Evolutionary conservation across 106 monocot genomes (phyloP).

Genomic region (Dendrobium nobile): DNA sequence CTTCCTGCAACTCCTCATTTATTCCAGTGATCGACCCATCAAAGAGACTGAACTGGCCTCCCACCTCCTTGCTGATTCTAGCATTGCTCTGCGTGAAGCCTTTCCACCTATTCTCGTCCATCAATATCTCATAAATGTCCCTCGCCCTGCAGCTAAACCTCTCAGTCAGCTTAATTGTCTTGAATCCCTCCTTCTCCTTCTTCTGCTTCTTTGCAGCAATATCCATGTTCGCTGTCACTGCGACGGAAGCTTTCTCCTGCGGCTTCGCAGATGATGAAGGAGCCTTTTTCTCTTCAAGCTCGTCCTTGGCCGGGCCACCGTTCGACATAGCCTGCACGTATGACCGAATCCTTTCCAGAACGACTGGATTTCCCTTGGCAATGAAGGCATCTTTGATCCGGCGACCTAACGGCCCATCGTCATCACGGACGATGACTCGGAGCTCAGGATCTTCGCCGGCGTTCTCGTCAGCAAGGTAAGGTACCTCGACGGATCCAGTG

Average conservation of each 20-base stretch:
- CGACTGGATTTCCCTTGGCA: slow-evolving; percentile 57
- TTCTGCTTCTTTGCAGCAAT: slow-evolving; percentile 10
- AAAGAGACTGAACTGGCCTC: slow-evolving; percentile 77
- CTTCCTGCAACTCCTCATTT: slow-evolving; percentile 77
- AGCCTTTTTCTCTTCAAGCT: slow-evolving; percentile 69
- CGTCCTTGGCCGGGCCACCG: slow-evolving; percentile 90
- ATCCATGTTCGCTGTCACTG: not conserved
- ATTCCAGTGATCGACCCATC: slow-evolving; percentile 78
- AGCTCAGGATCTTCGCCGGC: slow-evolving; percentile 91
- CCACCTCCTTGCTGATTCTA: slow-evolving; percentile 77
- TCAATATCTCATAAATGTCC: slow-evolving; percentile 79
- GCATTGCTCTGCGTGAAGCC: slow-evolving; percentile 98
- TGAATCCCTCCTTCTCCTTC: slow-evolving; percentile 79
- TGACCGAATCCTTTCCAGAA: slow-evolving; percentile 58
- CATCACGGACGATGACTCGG: slow-evolving; percentile 46
- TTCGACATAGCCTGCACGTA: slow-evolving; percentile 68
- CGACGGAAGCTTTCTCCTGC: not conserved
- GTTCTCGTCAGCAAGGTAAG: slow-evolving; percentile 97
- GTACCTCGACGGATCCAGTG: slow-evolving; percentile 62
- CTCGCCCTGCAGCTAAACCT: slow-evolving; percentile 72
- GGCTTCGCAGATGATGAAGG: not conserved
- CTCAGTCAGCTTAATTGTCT: slow-evolving; percentile 65
- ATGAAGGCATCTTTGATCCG: slow-evolving; percentile 69
- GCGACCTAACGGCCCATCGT: slow-evolving; percentile 43
- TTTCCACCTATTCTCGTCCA: slow-evolving; percentile 99